These are phyloP conservation scores for Crassisporium funariophilum DNA, from an alignment of 768 basidiomycete genomes.

Conservation along the genomic window DNA sequence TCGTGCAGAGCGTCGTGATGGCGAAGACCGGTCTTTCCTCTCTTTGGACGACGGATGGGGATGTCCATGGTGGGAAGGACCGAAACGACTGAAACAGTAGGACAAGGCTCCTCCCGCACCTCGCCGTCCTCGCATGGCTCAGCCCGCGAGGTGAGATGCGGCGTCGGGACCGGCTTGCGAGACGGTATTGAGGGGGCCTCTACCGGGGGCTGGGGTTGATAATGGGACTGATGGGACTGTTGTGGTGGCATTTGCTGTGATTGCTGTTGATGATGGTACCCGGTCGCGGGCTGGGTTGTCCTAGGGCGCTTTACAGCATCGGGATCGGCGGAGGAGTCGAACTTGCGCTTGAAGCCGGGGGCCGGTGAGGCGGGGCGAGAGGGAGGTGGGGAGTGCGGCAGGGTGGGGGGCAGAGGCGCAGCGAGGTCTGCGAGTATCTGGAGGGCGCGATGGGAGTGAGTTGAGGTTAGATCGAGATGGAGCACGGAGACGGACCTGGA, in stretches of 20 bases:
- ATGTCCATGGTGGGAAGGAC: constrained; percentile 37
- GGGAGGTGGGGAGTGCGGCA: constrained; percentile 54
- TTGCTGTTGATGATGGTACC: constrained; percentile 25
- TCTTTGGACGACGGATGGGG: constrained; percentile 69
- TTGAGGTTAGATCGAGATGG: constrained; percentile 5
- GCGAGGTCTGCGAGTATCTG: constrained; percentile 46
- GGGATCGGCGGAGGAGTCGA: constrained; percentile 36
- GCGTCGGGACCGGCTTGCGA: constrained; percentile 26
- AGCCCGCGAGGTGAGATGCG: constrained; percentile 30
- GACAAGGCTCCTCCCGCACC: constrained; percentile 46
- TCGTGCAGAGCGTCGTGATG: constrained; percentile 67
- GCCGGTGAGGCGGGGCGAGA: constrained; percentile 52
- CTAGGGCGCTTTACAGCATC: constrained; percentile 51
- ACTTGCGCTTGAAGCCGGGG: constrained; percentile 50
- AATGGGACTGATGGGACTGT: constrained; percentile 29
- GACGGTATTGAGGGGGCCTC: constrained; percentile 27
- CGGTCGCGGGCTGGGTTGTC: constrained; percentile 34
- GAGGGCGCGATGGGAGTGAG: constrained; percentile 13
- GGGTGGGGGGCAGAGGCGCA: constrained; percentile 44
- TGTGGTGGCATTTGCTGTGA: constrained; percentile 26
- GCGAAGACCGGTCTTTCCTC: constrained; percentile 48
- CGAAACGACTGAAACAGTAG: constrained; percentile 22
- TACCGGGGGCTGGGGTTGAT: constrained; percentile 24
- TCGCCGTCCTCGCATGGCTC: constrained; percentile 60
- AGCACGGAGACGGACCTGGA: constrained; percentile 38